Base-by-base conservation (phyloP, 345 rosid genomes). In the Microcos paniculata region DNA sequence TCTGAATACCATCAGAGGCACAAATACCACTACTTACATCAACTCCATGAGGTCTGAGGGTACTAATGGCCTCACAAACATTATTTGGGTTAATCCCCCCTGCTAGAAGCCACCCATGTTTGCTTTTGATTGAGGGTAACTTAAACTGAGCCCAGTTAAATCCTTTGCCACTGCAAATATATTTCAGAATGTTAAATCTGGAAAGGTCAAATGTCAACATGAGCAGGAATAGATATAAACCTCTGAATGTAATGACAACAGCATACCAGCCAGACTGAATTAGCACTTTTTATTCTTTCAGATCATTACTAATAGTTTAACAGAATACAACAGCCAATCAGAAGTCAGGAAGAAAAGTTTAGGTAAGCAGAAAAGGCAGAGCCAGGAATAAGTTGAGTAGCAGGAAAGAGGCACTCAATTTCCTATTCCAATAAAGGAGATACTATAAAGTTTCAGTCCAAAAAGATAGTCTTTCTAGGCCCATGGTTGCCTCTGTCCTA, bases 21-120 rank as follows among this genome's bases (percentile, higher is more conserved):
- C 99, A 91, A 77, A 96, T 88, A 67, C 98, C 92, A 14, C 97
- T 92, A 64, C 98, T 93, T 23, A 92, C 96, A 79, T 93, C 99
- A 62, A 90, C 80, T n/a, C 96, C 98, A 40, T 82, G 70, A 28
- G 96, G 97, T 71, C 84, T 84, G 53, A 90, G 89, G 33, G 74
- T 83, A 21, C 85, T 78, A 49, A 96, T 80, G 24, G 98, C 96
- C 85, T 87, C 88, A 72, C 78, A 59, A 76, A 79, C 93, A 42
- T 90, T 93, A 46, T 78, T 79, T 16, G 93, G 93, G 72, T 87
- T 81, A 78, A 95, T 88, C 80, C 98, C 98, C 42, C 94, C 96
- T 1, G 98, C 98, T 81, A 93, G 85, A 74, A 93, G 89, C 98
- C 97, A 93, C 49, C 94, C 97, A 40, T 87, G 70, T 45, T 79